Percentiles rank a stretch among this genome's conserved stretches.
Evolutionary conservation across 257 asterid species (phyloP).

Genomic region (Solanum habrochaites): DNA sequence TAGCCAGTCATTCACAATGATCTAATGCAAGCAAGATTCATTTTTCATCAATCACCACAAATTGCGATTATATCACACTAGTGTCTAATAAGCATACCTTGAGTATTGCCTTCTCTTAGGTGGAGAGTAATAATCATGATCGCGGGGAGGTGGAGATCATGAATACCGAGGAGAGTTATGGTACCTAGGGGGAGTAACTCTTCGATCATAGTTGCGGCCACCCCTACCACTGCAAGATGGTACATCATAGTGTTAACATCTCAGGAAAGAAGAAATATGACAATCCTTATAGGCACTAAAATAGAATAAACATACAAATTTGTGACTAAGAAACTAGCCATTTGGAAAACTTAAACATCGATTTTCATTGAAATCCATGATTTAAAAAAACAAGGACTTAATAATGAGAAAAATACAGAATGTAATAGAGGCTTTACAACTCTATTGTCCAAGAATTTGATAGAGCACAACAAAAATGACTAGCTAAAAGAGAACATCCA

Average conservation of each 20-base stretch:
- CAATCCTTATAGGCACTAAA: background rate
- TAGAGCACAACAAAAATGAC: background rate
- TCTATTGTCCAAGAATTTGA: background rate
- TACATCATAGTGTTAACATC: background rate
- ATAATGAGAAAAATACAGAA: background rate
- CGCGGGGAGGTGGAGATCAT: constrained; percentile 64
- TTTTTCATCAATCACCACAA: background rate
- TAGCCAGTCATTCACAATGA: background rate
- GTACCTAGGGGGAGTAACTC: constrained; percentile 43
- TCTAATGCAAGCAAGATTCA: background rate
- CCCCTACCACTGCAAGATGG: constrained; percentile 23
- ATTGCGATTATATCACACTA: background rate
- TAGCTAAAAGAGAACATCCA: background rate
- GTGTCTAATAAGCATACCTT: constrained; percentile 25
- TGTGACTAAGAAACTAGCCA: background rate
- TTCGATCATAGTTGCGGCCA: constrained; percentile 53
- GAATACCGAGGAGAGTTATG: constrained; percentile 39
- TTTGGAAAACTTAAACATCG: background rate
- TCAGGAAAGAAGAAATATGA: background rate
- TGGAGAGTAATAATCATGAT: constrained; percentile 61
- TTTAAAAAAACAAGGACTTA: background rate
- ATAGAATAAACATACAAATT: background rate
- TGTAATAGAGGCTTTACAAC: background rate
- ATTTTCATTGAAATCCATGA: background rate
- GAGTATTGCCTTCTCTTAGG: constrained; percentile 63